Evolutionary conservation across 805 yeast species (phyloP).

Genomic region (Metschnikowia cubensis): DNA sequence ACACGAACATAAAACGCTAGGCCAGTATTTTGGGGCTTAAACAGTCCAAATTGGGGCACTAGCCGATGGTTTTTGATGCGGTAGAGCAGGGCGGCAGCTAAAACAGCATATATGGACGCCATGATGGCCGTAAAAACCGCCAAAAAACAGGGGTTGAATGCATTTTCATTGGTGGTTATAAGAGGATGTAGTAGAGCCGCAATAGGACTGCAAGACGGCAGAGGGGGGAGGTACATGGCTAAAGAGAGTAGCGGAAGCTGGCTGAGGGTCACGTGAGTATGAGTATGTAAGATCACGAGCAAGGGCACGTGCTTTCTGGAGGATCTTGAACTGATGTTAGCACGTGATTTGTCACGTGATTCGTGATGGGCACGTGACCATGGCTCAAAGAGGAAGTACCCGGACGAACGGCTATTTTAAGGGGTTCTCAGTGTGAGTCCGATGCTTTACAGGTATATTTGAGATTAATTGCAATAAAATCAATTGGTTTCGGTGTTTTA

Average conservation of each 20-base stretch:
- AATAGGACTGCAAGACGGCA: constrained; percentile 19
- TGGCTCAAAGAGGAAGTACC: too few relatives aligned
- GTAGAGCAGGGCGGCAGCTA: constrained; percentile 1
- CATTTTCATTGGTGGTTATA: constrained; percentile 25
- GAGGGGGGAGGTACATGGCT: constrained; percentile 7
- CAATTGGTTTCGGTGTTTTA: too few relatives aligned
- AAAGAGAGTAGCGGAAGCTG: neutral
- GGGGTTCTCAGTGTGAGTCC: neutral
- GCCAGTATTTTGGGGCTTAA: constrained; percentile 24
- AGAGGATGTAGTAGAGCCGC: constrained; percentile 19
- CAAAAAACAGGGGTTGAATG: constrained; percentile 35
- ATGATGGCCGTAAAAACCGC: constrained; percentile 13
- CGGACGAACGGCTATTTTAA: neutral
- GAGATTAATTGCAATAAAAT: too few relatives aligned
- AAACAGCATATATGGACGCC: constrained; percentile 6
- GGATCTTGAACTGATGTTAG: too few relatives aligned
- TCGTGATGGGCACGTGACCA: too few relatives aligned
- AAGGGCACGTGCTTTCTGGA: too few relatives aligned
- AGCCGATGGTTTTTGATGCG: neutral
- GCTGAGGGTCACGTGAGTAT: neutral
- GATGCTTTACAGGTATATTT: too few relatives aligned
- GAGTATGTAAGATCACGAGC: neutral
- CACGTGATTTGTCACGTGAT: neutral
- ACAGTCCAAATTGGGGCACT: constrained; percentile 16
- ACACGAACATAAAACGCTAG: constrained; percentile 22